Conservation (phyloP, 192 early-diverging fungal genomes). For the Chytriomyces sp. region DNA sequence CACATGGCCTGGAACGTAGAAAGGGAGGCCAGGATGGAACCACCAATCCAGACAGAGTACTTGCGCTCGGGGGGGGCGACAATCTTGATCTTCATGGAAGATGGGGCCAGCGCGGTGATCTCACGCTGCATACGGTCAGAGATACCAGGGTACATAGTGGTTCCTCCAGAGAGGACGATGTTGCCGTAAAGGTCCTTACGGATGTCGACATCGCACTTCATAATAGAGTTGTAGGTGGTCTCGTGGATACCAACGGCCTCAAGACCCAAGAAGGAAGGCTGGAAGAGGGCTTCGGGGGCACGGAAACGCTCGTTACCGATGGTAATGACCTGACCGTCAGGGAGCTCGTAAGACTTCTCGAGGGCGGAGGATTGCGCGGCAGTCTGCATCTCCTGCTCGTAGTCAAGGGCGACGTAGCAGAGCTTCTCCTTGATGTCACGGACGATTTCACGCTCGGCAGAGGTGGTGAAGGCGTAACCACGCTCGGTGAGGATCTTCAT, state of each 20-base stretch:
- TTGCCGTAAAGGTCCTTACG: slow-evolving; percentile 50
- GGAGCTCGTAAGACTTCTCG: slow-evolving; percentile 56
- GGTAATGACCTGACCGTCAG: slow-evolving; percentile 60
- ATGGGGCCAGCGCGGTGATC: slow-evolving; percentile 56
- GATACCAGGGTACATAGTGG: slow-evolving; percentile 60
- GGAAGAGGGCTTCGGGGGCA: slow-evolving; percentile 63
- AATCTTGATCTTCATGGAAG: slow-evolving; percentile 61
- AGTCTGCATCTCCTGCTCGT: slow-evolving; percentile 48
- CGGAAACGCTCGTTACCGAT: slow-evolving; percentile 66
- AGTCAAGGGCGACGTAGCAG: slow-evolving; percentile 59
- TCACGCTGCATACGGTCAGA: slow-evolving; percentile 58
- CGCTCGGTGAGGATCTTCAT: slow-evolving; percentile 63
- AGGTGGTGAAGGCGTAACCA: slow-evolving; percentile 61
- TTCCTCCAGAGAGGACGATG: slow-evolving; percentile 54
- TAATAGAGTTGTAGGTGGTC: slow-evolving; percentile 49
- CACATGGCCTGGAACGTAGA: slow-evolving; percentile 70
- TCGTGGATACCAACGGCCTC: slow-evolving; percentile 51
- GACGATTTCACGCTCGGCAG: slow-evolving; percentile 64
- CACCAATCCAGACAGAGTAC: slow-evolving; percentile 71
- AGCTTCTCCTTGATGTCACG: slow-evolving; percentile 71
- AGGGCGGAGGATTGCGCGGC: slow-evolving; percentile 44
- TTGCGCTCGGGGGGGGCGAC: slow-evolving; percentile 64
- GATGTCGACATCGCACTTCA: slow-evolving; percentile 56
- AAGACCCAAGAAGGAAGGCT: slow-evolving; percentile 57
- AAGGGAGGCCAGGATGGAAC: slow-evolving; percentile 62